Conservation (phyloP, 108 stramenopile species). For the Thalassiosira profunda region DNA sequence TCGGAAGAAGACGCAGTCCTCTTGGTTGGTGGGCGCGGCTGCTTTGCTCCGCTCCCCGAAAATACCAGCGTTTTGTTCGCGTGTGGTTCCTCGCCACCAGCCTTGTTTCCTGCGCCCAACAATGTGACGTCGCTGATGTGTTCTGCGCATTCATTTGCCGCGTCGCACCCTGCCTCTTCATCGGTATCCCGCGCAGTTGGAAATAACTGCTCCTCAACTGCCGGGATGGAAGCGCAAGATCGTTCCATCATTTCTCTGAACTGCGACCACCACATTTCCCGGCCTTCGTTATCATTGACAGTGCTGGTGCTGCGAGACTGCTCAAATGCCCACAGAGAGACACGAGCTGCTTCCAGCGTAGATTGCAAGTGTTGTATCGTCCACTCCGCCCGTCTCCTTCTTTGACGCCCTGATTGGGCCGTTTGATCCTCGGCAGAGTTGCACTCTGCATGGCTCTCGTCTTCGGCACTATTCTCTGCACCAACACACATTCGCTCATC, state of each 20-base stretch:
- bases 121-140: not conserved
- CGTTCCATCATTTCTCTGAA: constrained; percentile 35
- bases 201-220: constrained; percentile 17
- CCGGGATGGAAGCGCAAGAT: constrained; percentile 10
- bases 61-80: constrained; percentile 44
- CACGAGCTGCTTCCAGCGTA: constrained; percentile 28
- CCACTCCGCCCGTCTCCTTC: constrained; percentile 4
- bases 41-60: constrained; percentile 29
- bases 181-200: not conserved
- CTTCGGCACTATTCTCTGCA: not conserved
- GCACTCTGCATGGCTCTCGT: not conserved
- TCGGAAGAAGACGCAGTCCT: too few species aligned
- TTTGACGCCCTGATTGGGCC: not conserved
- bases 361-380: constrained; percentile 19
- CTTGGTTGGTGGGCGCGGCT: not conserved
- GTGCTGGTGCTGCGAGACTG: not conserved
- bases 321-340: constrained; percentile 43
- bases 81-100: not conserved
- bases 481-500: not conserved
- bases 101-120: not conserved
- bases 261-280: constrained; percentile 29
- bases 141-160: not conserved
- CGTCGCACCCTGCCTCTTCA: constrained; percentile 3
- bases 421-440: not conserved
- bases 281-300: not conserved